Conservation (phyloP, 805 yeast genomes). For the Torulaspora franciscae region DNA sequence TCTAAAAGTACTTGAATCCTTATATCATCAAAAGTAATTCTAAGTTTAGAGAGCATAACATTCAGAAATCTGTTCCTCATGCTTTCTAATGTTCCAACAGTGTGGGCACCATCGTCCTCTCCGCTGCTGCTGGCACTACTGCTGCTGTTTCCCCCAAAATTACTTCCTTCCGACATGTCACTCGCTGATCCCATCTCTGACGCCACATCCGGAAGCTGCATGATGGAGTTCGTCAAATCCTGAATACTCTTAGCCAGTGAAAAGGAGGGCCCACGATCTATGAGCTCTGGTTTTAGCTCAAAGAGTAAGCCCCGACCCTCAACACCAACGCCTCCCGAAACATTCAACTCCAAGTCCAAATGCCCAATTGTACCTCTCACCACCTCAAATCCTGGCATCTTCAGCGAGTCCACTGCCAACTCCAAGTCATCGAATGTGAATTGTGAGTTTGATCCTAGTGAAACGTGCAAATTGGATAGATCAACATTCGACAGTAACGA, state of each 20-base stretch:
- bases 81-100: constrained; percentile 40
- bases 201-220: constrained; percentile 35
- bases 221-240: constrained; percentile 56
- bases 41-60: constrained; percentile 58
- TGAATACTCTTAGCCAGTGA: constrained; percentile 69
- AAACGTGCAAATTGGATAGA: constrained; percentile 73
- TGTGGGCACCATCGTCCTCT: constrained; percentile 14
- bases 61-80: constrained; percentile 64
- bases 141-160: constrained; percentile 9
- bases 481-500: constrained; percentile 79
- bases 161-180: constrained; percentile 19
- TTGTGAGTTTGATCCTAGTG: constrained; percentile 54
- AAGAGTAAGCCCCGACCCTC: constrained; percentile 53
- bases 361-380: constrained; percentile 56
- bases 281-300: constrained; percentile 18
- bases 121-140: constrained; percentile 12
- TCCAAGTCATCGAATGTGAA: constrained; percentile 56
- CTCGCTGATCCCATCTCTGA: constrained; percentile 15
- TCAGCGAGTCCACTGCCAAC: constrained; percentile 65
- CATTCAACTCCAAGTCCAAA: constrained; percentile 55
- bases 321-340: constrained; percentile 66
- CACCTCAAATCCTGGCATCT: constrained; percentile 58
- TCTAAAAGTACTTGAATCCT: constrained; percentile 49
- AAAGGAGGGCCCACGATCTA: constrained; percentile 35
- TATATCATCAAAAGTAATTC: constrained; percentile 45